Evolutionary conservation across 2,329 filamentous ascomycete species (phyloP).

Genomic region (Fusarium coffeatum): DNA sequence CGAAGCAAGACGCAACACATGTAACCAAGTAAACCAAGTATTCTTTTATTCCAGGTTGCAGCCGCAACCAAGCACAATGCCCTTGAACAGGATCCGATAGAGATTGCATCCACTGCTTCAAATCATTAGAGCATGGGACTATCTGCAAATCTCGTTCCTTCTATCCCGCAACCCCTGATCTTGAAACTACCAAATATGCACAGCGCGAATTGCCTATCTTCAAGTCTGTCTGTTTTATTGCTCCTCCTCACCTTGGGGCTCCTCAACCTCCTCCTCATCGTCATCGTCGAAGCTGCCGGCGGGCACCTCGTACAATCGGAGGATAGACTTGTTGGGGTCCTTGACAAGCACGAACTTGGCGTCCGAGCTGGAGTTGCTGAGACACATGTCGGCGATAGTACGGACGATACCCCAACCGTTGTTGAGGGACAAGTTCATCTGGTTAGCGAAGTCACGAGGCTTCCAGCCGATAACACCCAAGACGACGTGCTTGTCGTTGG

Average conservation of each 20-base stretch:
- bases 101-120: conserved; percentile 45
- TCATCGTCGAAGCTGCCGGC: conserved; percentile 90
- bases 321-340: conserved; percentile 97
- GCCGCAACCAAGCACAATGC: conserved; percentile 25
- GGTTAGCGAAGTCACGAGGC: conserved; percentile 92
- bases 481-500: conserved; percentile 92
- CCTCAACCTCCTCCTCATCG: conserved; percentile 71
- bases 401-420: conserved; percentile 99
- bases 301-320: conserved; percentile 93
- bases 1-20: neutral
- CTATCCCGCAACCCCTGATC: conserved; percentile 23
- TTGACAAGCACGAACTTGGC: conserved; percentile 85
- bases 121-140: conserved; percentile 46
- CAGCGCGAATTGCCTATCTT: conserved; percentile 10
- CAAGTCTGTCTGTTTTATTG: conserved; percentile 25
- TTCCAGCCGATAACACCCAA: conserved; percentile 98
- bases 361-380: conserved; percentile 79
- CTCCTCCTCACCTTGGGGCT: conserved; percentile 46
- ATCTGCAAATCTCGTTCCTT: conserved; percentile 37
- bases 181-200: conserved; percentile 29
- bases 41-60: conserved; percentile 44
- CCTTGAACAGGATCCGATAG: conserved; percentile 27
- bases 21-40: conserved; percentile 37
- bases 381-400: conserved; percentile 95
- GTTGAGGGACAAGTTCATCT: conserved; percentile 97